A percentile compares a stretch with the other conserved stretches of the same genome.
Conservation (phyloP, 345 rosid genomes). For the Mallotus nudiflorus region DNA sequence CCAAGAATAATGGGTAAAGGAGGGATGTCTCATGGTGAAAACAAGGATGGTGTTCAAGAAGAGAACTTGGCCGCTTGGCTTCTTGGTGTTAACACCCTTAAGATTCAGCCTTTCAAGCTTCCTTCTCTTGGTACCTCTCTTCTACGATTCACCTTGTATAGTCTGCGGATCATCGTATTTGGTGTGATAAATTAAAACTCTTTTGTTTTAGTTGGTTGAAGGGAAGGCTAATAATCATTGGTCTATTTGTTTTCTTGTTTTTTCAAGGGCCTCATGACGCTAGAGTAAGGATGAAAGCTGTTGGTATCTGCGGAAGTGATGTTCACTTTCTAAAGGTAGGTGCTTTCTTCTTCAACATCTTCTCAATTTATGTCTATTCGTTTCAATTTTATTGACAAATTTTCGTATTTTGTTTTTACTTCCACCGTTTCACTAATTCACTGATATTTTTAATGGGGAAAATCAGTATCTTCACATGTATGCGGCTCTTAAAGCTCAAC, state of each 20-base stretch:
- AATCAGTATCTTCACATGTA: too few relatives aligned
- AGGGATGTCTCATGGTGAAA: constrained; percentile 23
- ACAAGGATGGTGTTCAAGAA: constrained; percentile 27
- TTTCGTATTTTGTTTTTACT: not conserved
- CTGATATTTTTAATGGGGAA: not conserved
- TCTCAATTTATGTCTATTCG: not conserved
- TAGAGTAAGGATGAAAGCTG: constrained; percentile 53
- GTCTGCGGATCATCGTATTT: not conserved
- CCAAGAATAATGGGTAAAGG: not conserved
- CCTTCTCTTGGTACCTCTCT: constrained; percentile 47
- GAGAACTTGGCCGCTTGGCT: constrained; percentile 69
- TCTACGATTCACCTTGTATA: not conserved
- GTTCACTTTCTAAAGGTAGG: constrained; percentile 71
- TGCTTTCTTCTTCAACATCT: not conserved
- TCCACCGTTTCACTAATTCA: not conserved
- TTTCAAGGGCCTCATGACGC: constrained; percentile 52
- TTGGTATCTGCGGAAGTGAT: constrained; percentile 72
- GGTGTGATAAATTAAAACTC: not conserved
- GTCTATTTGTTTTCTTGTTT: not conserved
- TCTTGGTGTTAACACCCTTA: constrained; percentile 51
- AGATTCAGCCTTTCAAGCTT: constrained; percentile 55
- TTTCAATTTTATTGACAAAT: not conserved
- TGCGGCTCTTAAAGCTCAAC: too few relatives aligned
- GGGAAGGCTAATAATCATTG: not conserved
- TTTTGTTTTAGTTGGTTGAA: not conserved